Evolutionary conservation across 495 filamentous ascomycete species (phyloP).

Genomic region (Acidomyces sp.): DNA sequence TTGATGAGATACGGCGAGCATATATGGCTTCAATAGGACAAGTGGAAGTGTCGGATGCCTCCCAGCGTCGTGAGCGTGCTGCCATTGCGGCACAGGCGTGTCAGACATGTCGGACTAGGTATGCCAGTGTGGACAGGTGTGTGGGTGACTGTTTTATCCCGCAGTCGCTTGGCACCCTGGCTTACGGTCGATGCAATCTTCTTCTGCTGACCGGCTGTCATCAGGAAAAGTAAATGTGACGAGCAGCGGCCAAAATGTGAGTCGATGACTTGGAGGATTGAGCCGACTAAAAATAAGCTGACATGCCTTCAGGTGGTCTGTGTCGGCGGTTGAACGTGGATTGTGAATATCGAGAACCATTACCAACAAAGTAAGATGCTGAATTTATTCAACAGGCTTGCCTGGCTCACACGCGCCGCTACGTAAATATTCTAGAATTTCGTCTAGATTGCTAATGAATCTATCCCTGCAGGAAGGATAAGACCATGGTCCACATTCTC

Average conservation of each 20-base stretch:
- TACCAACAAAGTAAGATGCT: constrained; percentile 47
- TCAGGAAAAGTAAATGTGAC: constrained; percentile 27
- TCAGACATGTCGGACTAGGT: constrained; percentile 25
- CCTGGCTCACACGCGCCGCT: neutral
- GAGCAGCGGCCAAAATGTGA: constrained; percentile 25
- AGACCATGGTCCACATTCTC: constrained; percentile 46
- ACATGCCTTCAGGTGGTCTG: constrained; percentile 13
- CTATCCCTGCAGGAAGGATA: constrained; percentile 39
- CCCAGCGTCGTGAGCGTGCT: constrained; percentile 22
- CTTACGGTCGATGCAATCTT: neutral
- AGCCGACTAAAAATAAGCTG: neutral
- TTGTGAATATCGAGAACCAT: constrained; percentile 47
- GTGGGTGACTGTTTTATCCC: neutral
- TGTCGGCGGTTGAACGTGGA: constrained; percentile 36
- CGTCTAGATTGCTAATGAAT: neutral
- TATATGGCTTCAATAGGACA: neutral
- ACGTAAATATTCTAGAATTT: too few species aligned
- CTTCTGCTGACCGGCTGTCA: neutral
- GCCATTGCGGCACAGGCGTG: constrained; percentile 28
- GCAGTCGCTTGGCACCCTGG: neutral
- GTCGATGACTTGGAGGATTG: neutral
- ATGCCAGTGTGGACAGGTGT: neutral
- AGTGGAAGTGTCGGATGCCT: constrained; percentile 1
- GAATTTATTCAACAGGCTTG: neutral
- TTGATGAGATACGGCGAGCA: too few species aligned